Conservation (phyloP, 305 asterid species). For the Fraxinus xanthoxyloides region DNA sequence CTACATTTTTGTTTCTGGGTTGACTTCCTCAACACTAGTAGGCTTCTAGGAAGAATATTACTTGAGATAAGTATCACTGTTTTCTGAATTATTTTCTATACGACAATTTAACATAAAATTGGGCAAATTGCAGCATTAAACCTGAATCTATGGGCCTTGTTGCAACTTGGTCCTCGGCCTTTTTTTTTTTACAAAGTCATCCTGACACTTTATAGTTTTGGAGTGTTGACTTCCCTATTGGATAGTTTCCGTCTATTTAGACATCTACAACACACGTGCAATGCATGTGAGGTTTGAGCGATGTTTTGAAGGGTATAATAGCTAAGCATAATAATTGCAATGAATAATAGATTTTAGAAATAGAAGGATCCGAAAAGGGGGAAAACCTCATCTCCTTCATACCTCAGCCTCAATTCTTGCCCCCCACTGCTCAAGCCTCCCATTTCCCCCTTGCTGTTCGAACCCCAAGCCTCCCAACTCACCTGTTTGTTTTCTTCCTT, state of each 20-base stretch:
- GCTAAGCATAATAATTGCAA: neutral
- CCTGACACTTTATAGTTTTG: neutral
- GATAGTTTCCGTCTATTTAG: neutral
- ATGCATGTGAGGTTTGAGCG: neutral
- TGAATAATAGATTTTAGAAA: neutral
- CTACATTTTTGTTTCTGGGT: neutral
- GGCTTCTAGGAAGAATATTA: neutral
- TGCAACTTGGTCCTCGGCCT: neutral
- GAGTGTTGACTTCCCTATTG: neutral
- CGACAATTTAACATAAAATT: neutral
- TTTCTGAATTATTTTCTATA: neutral
- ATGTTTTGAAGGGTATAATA: neutral
- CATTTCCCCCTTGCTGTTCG: neutral
- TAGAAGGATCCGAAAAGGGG: neutral
- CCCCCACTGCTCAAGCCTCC: neutral
- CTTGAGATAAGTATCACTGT: neutral
- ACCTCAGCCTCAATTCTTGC: neutral
- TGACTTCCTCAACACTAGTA: neutral
- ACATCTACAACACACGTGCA: neutral
- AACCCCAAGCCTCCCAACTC: neutral
- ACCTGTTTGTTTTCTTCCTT: neutral
- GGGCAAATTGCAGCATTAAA: neutral
- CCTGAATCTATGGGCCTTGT: neutral
- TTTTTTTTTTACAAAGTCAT: neutral
- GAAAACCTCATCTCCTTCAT: neutral